These are phyloP conservation scores for Phytopythium kandeliae DNA, from an alignment of 352 stramenopile species.

Conservation along the genomic window DNA sequence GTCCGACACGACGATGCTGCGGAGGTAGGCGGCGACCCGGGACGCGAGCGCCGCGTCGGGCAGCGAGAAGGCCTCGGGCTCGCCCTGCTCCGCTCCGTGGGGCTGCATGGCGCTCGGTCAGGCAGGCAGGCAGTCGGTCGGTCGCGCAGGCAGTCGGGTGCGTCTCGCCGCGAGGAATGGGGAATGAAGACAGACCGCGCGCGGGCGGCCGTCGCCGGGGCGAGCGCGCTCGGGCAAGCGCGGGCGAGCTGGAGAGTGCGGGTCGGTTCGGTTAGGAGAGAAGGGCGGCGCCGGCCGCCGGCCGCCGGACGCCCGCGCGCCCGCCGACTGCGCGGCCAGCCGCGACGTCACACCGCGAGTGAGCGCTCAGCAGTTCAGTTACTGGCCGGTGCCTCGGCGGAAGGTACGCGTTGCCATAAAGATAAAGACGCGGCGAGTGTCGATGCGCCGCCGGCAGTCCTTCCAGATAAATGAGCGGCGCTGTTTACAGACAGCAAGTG, in stretches of 20 bases:
- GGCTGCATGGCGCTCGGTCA: conserved; percentile 22
- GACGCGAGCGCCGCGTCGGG: conserved; percentile 19
- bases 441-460: background rate
- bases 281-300: conserved; percentile 2
- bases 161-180: conserved; percentile 21
- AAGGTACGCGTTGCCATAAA: conserved; percentile 4
- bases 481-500: background rate
- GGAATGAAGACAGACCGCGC: conserved; percentile 5
- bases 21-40: conserved; percentile 28
- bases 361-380: too few species aligned
- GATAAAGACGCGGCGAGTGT: background rate
- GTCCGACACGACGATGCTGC: conserved; percentile 24
- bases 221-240: too few species aligned
- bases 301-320: background rate
- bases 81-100: conserved; percentile 11
- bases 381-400: conserved; percentile 27
- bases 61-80: conserved; percentile 15
- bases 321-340: background rate
- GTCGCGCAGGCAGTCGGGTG: too few species aligned
- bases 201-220: too few species aligned
- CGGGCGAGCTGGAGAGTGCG: too few species aligned
- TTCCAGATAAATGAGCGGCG: conserved; percentile 1
- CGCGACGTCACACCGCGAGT: conserved; percentile 17
- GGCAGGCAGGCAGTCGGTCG: too few species aligned
- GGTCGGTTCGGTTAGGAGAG: conserved; percentile 24